Evolutionary conservation across 2,329 filamentous ascomycete genomes (phyloP).

Genomic region (Sporothrix mexicana): DNA sequence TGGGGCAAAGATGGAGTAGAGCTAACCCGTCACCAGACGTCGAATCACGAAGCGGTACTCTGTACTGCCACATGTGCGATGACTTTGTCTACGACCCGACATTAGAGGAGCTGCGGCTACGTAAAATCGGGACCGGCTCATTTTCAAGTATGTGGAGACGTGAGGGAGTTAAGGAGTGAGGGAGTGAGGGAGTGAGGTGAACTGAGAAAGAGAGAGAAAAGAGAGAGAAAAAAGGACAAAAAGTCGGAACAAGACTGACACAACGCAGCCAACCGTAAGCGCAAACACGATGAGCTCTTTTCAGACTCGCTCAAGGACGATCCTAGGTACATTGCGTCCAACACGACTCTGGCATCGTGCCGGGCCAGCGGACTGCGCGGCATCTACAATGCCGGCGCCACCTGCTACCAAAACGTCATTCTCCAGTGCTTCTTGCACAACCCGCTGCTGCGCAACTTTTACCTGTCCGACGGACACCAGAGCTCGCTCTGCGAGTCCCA

Average conservation of each 20-base stretch:
- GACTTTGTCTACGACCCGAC: conserved; percentile 85
- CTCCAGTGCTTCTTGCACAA: conserved; percentile 94
- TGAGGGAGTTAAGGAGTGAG: background rate
- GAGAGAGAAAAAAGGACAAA: too few relatives aligned
- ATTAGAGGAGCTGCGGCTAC: conserved; percentile 74
- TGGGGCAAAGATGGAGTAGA: background rate
- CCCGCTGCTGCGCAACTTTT: conserved; percentile 87
- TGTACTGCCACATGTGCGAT: conserved; percentile 82
- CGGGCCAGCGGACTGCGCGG: conserved; percentile 86
- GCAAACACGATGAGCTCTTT: conserved; percentile 75
- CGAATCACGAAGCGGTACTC: conserved; percentile 73
- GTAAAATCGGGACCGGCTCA: conserved; percentile 70
- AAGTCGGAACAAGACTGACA: background rate
- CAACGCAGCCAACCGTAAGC: conserved; percentile 65
- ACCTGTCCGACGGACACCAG: conserved; percentile 87
- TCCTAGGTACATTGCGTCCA: conserved; percentile 75
- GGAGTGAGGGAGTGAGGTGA: too few relatives aligned
- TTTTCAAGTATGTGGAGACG: conserved; percentile 62
- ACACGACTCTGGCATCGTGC: conserved; percentile 70
- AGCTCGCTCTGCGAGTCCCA: conserved; percentile 70
- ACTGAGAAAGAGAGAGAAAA: too few relatives aligned
- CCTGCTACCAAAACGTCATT: conserved; percentile 97
- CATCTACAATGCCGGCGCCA: conserved; percentile 97
- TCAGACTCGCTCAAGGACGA: conserved; percentile 70
- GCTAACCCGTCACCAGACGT: conserved; percentile 61